These are phyloP conservation scores for Capsicum rhomboideum DNA, from an alignment of 257 asterid genomes.

Conservation along the genomic window DNA sequence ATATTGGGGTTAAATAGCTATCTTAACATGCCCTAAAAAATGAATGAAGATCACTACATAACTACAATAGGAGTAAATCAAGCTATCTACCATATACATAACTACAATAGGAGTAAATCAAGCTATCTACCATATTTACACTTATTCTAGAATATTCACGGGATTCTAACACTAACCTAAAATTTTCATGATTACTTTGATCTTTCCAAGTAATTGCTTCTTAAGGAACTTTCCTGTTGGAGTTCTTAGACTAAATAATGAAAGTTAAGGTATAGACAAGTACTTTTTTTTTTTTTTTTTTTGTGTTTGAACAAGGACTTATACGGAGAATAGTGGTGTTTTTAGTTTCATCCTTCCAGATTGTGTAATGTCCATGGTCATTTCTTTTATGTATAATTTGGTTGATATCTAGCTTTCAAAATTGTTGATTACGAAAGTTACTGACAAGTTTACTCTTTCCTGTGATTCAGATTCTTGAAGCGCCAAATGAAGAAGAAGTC, in stretches of 20 bases:
- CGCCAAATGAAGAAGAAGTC: constrained; percentile 92
- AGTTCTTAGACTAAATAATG: neutral
- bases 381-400: neutral
- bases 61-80: neutral
- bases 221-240: neutral
- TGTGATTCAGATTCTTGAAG: constrained; percentile 74
- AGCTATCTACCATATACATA: neutral
- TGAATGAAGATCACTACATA: neutral
- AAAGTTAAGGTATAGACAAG: neutral
- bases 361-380: neutral
- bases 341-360: neutral
- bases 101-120: neutral
- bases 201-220: neutral
- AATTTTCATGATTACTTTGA: neutral
- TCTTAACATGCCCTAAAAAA: neutral
- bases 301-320: neutral
- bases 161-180: neutral
- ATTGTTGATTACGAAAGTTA: constrained; percentile 10
- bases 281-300: neutral
- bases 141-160: neutral
- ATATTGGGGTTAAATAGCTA: neutral
- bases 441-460: constrained; percentile 11
- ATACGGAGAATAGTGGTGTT: neutral
- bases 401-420: neutral
- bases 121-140: neutral